Evolutionary conservation across 2,329 filamentous ascomycete species (phyloP).

Genomic region (Mycosphaerelloides madeirae): DNA sequence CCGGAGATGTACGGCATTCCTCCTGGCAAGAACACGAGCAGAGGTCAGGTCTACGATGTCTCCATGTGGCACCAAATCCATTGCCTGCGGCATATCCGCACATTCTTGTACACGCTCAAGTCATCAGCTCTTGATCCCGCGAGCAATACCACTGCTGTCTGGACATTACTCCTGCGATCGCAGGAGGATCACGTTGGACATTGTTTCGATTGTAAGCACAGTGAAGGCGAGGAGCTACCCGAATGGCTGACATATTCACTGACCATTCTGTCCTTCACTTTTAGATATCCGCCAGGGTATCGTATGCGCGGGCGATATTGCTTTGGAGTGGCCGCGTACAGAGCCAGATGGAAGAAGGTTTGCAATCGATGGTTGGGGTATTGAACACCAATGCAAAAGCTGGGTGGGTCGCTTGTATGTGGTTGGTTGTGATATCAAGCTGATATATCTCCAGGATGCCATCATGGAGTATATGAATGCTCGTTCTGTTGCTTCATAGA

Average conservation of each 20-base stretch:
- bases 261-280: too few relatives aligned
- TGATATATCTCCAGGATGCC: too few relatives aligned
- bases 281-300: conserved; percentile 26
- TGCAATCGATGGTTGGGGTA: conserved; percentile 33
- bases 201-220: conserved; percentile 32
- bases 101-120: conserved; percentile 85
- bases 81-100: conserved; percentile 31
- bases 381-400: conserved; percentile 28
- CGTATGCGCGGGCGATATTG: conserved; percentile 28
- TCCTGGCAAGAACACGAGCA: conserved; percentile 21
- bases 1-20: conserved; percentile 21
- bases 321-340: conserved; percentile 29
- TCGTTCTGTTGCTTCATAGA: too few relatives aligned
- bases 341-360: conserved; percentile 28
- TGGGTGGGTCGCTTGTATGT: conserved; percentile 17
- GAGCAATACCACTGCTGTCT: conserved; percentile 16
- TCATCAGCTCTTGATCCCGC: conserved; percentile 55
- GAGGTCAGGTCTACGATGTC: conserved; percentile 30
- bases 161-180: conserved; percentile 18
- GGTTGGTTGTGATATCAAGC: too few relatives aligned
- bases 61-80: conserved; percentile 36
- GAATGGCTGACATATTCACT: too few relatives aligned
- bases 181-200: conserved; percentile 26
- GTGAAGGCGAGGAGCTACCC: too few relatives aligned
- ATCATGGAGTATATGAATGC: too few relatives aligned